Evolutionary conservation across 805 yeast species (phyloP).

Genomic region (Jamesozyma hellenica): DNA sequence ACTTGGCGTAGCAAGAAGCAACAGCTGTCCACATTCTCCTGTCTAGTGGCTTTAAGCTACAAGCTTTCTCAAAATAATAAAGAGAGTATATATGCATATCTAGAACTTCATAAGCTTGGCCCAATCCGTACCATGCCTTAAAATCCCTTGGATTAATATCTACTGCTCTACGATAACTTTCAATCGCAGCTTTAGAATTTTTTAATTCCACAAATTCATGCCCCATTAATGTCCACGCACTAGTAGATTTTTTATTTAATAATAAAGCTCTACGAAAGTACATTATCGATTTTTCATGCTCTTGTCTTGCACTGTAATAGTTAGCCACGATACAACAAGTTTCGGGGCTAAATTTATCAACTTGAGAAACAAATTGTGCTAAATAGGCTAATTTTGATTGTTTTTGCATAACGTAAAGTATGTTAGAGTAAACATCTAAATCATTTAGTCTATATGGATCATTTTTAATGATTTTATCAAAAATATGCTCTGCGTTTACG

Average conservation of each 20-base stretch:
- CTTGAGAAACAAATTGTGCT: constrained; percentile 74
- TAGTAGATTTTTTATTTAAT: constrained; percentile 64
- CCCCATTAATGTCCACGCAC: constrained; percentile 98
- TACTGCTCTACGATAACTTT: constrained; percentile 85
- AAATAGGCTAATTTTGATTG: constrained; percentile 71
- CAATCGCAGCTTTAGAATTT: constrained; percentile 95
- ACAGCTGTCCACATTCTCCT: constrained; percentile 95
- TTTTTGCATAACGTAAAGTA: constrained; percentile 87
- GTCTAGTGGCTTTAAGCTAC: constrained; percentile 79
- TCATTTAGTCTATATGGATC: constrained; percentile 90
- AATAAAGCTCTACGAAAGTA: constrained; percentile 84
- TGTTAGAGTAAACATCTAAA: constrained; percentile 87
- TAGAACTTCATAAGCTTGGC: constrained; percentile 93
- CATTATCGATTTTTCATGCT: constrained; percentile 90
- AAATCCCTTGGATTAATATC: constrained; percentile 83
- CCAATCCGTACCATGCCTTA: constrained; percentile 96
- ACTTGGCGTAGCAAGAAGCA: constrained; percentile 78
- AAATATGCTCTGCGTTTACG: constrained; percentile 62
- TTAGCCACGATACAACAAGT: constrained; percentile 92
- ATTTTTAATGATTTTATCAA: constrained; percentile 57
- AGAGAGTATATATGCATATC: constrained; percentile 91
- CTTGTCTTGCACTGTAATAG: constrained; percentile 81
- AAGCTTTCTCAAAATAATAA: constrained; percentile 86
- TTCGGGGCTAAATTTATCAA: constrained; percentile 85
- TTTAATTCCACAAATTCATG: constrained; percentile 95